Evolutionary conservation across 1,284 basidiomycete genomes (phyloP), one percentile per base, ranked within the genome.

Genomic region (Puccinia hordei): DNA sequence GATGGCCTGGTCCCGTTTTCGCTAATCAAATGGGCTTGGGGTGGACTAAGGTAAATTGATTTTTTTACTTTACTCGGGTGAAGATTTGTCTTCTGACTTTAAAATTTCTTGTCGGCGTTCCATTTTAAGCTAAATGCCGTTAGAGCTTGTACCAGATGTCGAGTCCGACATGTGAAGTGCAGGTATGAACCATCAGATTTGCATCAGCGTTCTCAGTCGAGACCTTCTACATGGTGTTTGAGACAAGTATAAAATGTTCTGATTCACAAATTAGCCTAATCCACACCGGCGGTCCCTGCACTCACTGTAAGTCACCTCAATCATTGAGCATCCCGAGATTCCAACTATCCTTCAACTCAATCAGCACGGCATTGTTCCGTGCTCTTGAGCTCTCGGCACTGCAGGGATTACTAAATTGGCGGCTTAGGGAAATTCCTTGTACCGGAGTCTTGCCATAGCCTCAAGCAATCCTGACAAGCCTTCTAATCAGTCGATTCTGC

Each of bases 1-100:
- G 53, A 17, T 75, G 73, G 73, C 53, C 57, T 55, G 73, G 73
- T 46, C 73, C 73, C 38, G 73, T 75, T 46, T 75, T 75, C 38
- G 73, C 73, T 24, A 61, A 75, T 75, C 53, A 75, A 24, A 75
- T 61, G 44, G 57, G 44, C 27, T 41, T 59, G 15, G 73, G 73
- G 24, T 75, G 73, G 73, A 75, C 53, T 33, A 75, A 75, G 57
- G 73, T 75, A 68, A 68, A 13, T 68, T 68, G 5, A 44, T n/a
- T n/a, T 6, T 68, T 49, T 13, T 12, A 4, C 44, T 44, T 49
- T 6, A 13, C 24, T 41, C n/a, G n/a, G 27, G 10, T 24, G 17
- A 59, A 59, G 24, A 59, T 10, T 24, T 41, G 10, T 44, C 46
- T 68, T 22, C 27, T 49, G 38, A n/a, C 19, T 10, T 22, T 44